Evolutionary conservation across 2,329 filamentous ascomycete species (phyloP), one percentile per base, ranked within the genome.

Genomic region (Aureobasidium sp.): DNA sequence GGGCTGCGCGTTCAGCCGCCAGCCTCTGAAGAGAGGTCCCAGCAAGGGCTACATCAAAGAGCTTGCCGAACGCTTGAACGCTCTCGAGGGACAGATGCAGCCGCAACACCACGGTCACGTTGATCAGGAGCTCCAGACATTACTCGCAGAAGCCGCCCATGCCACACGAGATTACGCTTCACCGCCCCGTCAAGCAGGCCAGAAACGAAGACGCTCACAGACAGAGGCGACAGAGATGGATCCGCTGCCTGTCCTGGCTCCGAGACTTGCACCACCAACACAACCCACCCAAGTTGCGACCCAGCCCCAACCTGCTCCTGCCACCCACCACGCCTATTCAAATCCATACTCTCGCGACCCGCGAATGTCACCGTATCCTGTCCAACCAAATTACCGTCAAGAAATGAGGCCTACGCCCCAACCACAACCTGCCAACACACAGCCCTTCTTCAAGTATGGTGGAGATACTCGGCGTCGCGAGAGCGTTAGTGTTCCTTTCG

Each of bases 31-130:
- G 75, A 83, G 90, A 64, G 49, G 56, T 15, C 55, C 61, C 22
- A 63, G 61, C 71, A 96, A 96, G 82, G 91, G 91, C 17, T 96
- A 96, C 69, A 96, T 96, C 73, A 96, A 95, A 72, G 91, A 96
- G 73, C 82, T 96, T 25, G 90, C 91, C 27, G 91, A 96, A 71
- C 82, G 91, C 29, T 85, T 96, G 63, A 86, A 92, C 68, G 87
- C 84, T 47, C 87, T 96, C 49, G 91, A 96, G 72, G 88, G 87
- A 66, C 89, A 90, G 70, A 84, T 94, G 62, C 70, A 71, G 15
- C 70, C 69, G 25, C 62, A 65, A 25, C 64, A 68, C 48, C 67
- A 68, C 36, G 67, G 69, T 49, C 68, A 72, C 36, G 62, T 64
- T 27, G 65, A 67, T 15, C 67, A 67, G 52, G 71, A 71, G 62